A percentile compares a stretch with the other conserved stretches of the same genome.
phyloP scores from a whole-genome alignment of 805 yeast genomes.

The Saturnispora sanitii region DNA sequence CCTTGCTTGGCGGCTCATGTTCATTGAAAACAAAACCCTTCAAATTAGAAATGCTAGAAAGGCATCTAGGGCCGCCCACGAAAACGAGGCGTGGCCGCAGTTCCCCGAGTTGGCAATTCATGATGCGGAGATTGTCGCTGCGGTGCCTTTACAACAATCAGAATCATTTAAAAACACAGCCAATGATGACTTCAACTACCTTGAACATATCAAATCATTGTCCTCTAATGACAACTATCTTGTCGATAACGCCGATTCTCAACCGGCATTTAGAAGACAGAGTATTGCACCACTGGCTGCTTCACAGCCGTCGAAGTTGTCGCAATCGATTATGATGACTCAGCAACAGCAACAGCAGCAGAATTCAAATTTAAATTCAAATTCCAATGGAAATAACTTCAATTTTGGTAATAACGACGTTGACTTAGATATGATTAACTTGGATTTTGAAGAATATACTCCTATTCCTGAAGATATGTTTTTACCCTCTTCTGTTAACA shows the following conservation, averaged over 20 bases:
- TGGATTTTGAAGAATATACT: slow-evolving; percentile 7
- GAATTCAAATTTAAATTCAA: neutral
- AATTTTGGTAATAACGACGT: neutral
- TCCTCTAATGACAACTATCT: slow-evolving; percentile 12
- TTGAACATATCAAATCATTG: slow-evolving; percentile 14
- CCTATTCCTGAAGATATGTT: slow-evolving; percentile 14
- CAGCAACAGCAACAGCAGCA: slow-evolving; percentile 6
- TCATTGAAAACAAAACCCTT: slow-evolving; percentile 26
- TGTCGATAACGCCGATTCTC: neutral
- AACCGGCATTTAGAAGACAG: slow-evolving; percentile 16
- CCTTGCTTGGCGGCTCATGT: slow-evolving; percentile 83
- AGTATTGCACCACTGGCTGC: slow-evolving; percentile 18
- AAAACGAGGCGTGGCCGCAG: slow-evolving; percentile 26
- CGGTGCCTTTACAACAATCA: neutral
- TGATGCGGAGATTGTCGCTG: neutral
- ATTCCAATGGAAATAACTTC: too few species aligned
- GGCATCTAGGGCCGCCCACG: neutral
- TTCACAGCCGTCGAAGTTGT: slow-evolving; percentile 22
- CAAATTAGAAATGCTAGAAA: neutral
- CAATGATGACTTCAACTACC: slow-evolving; percentile 9
- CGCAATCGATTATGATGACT: slow-evolving; percentile 19
- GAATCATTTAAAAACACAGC: neutral
- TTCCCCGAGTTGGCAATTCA: slow-evolving; percentile 24
- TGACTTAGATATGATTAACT: slow-evolving; percentile 3
- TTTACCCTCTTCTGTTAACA: slow-evolving; percentile 10